Conservation (phyloP, 2,329 filamentous ascomycete genomes). For the Penicillium sp. region DNA sequence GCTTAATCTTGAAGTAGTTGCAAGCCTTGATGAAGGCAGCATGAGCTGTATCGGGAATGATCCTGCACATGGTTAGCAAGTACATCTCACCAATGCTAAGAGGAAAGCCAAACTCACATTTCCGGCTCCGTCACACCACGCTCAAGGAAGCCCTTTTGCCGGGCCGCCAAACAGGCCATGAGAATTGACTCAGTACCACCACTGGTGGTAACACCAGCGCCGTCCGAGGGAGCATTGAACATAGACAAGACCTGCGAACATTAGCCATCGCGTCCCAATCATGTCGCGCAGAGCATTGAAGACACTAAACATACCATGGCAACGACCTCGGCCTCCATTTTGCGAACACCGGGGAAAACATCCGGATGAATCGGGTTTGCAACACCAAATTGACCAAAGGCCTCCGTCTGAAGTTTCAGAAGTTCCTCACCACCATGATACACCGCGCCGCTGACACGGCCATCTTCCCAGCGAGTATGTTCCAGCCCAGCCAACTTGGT, state of each 20-base stretch:
- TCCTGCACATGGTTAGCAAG: constrained; percentile 53
- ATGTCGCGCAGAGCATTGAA: background rate
- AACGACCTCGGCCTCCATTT: constrained; percentile 98
- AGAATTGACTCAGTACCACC: constrained; percentile 96
- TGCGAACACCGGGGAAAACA: constrained; percentile 94
- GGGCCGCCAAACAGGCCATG: constrained; percentile 87
- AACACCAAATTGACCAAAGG: constrained; percentile 91
- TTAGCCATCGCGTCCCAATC: background rate
- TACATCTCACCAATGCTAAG: background rate
- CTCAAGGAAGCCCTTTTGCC: constrained; percentile 84
- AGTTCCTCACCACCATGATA: constrained; percentile 89
- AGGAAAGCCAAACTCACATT: constrained; percentile 61
- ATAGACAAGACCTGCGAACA: constrained; percentile 60
- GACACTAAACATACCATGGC: constrained; percentile 67
- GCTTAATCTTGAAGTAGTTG: constrained; percentile 94
- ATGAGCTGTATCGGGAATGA: constrained; percentile 90
- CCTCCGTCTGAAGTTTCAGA: constrained; percentile 81
- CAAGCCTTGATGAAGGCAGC: constrained; percentile 95
- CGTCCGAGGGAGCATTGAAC: constrained; percentile 84
- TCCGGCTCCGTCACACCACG: constrained; percentile 88
- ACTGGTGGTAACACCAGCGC: constrained; percentile 83
- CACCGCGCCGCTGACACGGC: constrained; percentile 87
- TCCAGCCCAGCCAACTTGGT: constrained; percentile 78
- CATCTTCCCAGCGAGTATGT: constrained; percentile 96
- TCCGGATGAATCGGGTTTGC: constrained; percentile 97